phyloP scores from a whole-genome alignment of 2,329 filamentous ascomycete genomes.

The Trichoderma pleuroti region DNA sequence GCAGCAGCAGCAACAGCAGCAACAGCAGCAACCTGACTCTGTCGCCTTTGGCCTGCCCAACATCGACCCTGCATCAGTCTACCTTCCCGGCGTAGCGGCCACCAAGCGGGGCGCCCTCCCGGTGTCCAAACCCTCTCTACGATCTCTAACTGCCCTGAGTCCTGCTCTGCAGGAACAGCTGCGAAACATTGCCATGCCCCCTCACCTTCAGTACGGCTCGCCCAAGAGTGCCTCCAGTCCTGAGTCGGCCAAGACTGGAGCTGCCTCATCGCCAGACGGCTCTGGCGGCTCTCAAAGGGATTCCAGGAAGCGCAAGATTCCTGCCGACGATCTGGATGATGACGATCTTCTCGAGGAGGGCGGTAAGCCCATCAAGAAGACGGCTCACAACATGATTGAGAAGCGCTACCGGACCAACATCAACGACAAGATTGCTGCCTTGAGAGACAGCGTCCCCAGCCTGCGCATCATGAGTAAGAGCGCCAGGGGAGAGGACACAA shows the following conservation, averaged over 20 bases:
- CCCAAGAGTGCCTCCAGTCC: slow-evolving; percentile 58
- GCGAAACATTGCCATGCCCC: slow-evolving; percentile 62
- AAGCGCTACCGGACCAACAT: slow-evolving; percentile 94
- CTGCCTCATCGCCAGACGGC: slow-evolving; percentile 59
- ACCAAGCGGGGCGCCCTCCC: slow-evolving; percentile 25
- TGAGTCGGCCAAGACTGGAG: slow-evolving; percentile 47
- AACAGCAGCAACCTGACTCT: slow-evolving; percentile 31
- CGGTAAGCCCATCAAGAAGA: slow-evolving; percentile 70
- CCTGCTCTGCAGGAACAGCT: slow-evolving; percentile 59
- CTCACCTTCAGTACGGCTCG: slow-evolving; percentile 58
- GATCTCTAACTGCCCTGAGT: slow-evolving; percentile 41
- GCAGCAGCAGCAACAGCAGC: background rate
- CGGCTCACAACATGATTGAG: slow-evolving; percentile 97
- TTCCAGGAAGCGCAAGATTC: slow-evolving; percentile 67
- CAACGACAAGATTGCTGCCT: slow-evolving; percentile 92
- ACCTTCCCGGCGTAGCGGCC: slow-evolving; percentile 25
- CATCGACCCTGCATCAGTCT: slow-evolving; percentile 37
- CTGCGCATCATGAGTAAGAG: slow-evolving; percentile 79
- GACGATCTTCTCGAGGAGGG: slow-evolving; percentile 56
- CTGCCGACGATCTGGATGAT: slow-evolving; percentile 47
- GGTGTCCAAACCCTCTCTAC: slow-evolving; percentile 32
- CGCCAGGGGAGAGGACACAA: slow-evolving; percentile 62
- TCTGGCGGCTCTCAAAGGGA: slow-evolving; percentile 43
- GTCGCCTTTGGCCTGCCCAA: slow-evolving; percentile 33
- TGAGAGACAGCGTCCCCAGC: slow-evolving; percentile 88